These are phyloP conservation scores for Daedaleopsis nitida DNA, from an alignment of 768 basidiomycete genomes.

Conservation along the genomic window DNA sequence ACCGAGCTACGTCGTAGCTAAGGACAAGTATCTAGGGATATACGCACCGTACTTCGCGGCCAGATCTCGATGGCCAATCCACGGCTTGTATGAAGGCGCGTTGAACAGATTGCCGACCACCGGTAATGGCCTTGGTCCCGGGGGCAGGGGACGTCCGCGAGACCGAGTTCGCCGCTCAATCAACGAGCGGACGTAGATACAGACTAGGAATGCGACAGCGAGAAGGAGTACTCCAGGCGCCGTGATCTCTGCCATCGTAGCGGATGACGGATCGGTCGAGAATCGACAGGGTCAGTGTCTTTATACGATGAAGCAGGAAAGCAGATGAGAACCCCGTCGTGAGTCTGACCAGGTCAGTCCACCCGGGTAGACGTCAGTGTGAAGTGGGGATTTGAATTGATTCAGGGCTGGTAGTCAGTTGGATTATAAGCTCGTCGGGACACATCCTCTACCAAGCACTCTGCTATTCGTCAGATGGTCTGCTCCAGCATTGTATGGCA, in stretches of 20 bases:
- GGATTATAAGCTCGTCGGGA: too few species aligned
- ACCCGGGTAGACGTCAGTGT: too few species aligned
- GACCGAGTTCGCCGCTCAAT: not conserved
- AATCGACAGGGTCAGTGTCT: too few species aligned
- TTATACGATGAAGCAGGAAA: too few species aligned
- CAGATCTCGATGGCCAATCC: not conserved
- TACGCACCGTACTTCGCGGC: not conserved
- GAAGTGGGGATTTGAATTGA: too few species aligned
- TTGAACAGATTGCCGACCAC: not conserved
- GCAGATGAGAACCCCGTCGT: too few species aligned
- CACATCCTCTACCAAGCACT: too few species aligned
- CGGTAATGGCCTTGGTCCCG: not conserved
- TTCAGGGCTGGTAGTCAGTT: too few species aligned
- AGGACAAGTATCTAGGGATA: not conserved
- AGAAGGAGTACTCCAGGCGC: not conserved
- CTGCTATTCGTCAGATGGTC: too few species aligned
- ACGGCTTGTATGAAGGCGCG: not conserved
- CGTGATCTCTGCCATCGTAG: not conserved
- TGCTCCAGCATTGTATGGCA: too few species aligned
- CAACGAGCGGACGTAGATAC: not conserved
- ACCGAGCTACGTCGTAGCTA: not conserved
- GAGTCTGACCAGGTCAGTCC: too few species aligned
- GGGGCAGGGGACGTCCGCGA: not conserved
- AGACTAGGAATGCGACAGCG: not conserved
- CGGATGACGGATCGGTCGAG: too few species aligned